phyloP scores from a whole-genome alignment of 345 rosid genomes.

The Acer yangbiense region DNA sequence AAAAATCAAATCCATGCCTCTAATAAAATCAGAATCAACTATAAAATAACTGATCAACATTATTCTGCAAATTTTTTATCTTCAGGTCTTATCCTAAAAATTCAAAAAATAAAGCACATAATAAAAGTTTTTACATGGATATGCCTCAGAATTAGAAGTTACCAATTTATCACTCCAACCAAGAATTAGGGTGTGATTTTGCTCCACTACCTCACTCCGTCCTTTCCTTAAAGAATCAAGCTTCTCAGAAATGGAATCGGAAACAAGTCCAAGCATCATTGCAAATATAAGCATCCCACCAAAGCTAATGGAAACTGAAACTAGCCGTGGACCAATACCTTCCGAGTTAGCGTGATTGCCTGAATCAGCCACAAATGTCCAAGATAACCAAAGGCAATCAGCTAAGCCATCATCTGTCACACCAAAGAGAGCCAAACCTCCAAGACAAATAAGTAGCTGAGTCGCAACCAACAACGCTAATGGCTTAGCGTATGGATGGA shows the following conservation, averaged over 20 bases:
- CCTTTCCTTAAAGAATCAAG: constrained; percentile 76
- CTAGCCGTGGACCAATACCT: constrained; percentile 66
- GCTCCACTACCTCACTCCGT: constrained; percentile 70
- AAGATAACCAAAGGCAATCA: constrained; percentile 74
- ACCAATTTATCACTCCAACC: constrained; percentile 90
- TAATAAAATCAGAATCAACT: background rate
- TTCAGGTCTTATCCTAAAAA: background rate
- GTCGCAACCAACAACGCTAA: constrained; percentile 67
- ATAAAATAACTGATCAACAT: background rate
- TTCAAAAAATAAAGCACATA: background rate
- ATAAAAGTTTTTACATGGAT: background rate
- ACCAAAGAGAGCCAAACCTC: constrained; percentile 70
- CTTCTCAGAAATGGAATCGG: constrained; percentile 78
- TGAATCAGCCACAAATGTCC: constrained; percentile 69
- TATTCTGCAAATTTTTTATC: background rate
- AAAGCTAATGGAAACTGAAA: constrained; percentile 72
- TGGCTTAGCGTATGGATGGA: constrained; percentile 74
- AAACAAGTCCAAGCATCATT: constrained; percentile 82
- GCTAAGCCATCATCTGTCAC: constrained; percentile 61
- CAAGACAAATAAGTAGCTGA: constrained; percentile 58
- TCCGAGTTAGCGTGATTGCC: constrained; percentile 76
- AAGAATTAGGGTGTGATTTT: constrained; percentile 68
- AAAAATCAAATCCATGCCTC: background rate
- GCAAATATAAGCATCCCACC: constrained; percentile 87
- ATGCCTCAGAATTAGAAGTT: constrained; percentile 29